Percentiles rank a stretch among this genome's conserved stretches.
phyloP scores from a whole-genome alignment of 768 basidiomycete genomes.

The Tricholoma bakamatsutake region DNA sequence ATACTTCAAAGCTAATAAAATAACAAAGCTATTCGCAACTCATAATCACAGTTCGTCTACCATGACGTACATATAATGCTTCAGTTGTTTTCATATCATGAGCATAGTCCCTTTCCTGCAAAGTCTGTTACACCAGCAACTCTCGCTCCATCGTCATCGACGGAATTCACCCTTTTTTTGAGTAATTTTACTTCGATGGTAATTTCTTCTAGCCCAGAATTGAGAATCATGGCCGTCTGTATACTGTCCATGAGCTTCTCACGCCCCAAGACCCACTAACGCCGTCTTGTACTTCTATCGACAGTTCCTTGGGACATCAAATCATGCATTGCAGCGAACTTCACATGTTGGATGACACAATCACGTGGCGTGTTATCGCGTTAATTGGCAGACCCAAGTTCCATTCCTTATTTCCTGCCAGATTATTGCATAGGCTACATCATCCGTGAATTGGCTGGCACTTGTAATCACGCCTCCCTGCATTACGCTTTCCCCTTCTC shows the following conservation, averaged over 20 bases:
- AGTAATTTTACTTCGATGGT: conserved; percentile 4
- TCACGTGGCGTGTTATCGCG: conserved; percentile 28
- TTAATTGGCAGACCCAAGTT: neutral
- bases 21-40: conserved; percentile 74
- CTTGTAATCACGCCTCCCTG: conserved; percentile 59
- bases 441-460: conserved; percentile 47
- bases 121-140: conserved; percentile 39
- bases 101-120: conserved; percentile 66
- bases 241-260: conserved; percentile 77
- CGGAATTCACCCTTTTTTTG: conserved; percentile 6
- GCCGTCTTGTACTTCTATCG: conserved; percentile 33
- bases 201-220: conserved; percentile 38
- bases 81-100: conserved; percentile 46
- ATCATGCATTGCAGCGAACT: conserved; percentile 60
- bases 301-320: conserved; percentile 21
- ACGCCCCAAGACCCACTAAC: conserved; percentile 46
- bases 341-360: too few relatives aligned
- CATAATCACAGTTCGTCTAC: conserved; percentile 67
- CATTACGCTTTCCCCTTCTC: conserved; percentile 40
- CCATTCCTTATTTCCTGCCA: conserved; percentile 17
- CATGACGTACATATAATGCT: neutral
- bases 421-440: conserved; percentile 80
- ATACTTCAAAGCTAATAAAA: conserved; percentile 36
- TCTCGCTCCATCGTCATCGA: conserved; percentile 8
- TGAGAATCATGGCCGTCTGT: conserved; percentile 79